Evolutionary conservation across 1,139 yeast species (phyloP).

Genomic region (Candida tetrigidarum): DNA sequence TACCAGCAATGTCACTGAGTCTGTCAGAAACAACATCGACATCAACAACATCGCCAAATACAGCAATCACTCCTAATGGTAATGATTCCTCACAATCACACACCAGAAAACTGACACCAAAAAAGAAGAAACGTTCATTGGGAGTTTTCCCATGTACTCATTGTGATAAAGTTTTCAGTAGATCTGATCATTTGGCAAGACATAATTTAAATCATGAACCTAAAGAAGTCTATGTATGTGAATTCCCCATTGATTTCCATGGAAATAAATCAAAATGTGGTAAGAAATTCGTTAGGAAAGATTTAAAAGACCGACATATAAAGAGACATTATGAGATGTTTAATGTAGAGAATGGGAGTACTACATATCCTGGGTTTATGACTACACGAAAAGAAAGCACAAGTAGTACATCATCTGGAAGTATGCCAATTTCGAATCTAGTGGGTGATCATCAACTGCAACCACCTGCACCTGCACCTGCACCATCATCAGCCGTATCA

Average conservation of each 20-base stretch:
- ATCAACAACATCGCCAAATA: not conserved
- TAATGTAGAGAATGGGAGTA: not conserved
- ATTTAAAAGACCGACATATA: slow-evolving; percentile 43
- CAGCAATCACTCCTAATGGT: not conserved
- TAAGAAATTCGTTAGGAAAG: slow-evolving; percentile 43
- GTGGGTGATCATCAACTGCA: slow-evolving; percentile 1
- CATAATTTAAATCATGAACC: slow-evolving; percentile 49
- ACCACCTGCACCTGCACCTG: too few species aligned
- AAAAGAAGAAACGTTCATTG: slow-evolving; percentile 19
- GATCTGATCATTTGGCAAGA: slow-evolving; percentile 48
- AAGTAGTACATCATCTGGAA: not conserved
- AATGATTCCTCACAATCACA: slow-evolving; percentile 1
- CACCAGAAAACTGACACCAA: not conserved
- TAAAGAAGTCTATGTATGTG: slow-evolving; percentile 32
- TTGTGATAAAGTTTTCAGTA: slow-evolving; percentile 44
- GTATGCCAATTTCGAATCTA: slow-evolving; percentile 5
- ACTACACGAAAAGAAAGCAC: slow-evolving; percentile 3
- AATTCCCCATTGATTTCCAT: slow-evolving; percentile 30
- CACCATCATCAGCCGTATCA: too few species aligned
- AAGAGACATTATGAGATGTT: slow-evolving; percentile 32
- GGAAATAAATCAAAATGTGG: slow-evolving; percentile 34
- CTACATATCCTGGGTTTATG: not conserved
- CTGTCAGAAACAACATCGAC: slow-evolving; percentile 2
- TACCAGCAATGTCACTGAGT: not conserved
- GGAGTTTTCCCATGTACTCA: slow-evolving; percentile 29